phyloP scores from a whole-genome alignment of 2,329 filamentous ascomycete genomes.

The Ophiostoma sp. region DNA sequence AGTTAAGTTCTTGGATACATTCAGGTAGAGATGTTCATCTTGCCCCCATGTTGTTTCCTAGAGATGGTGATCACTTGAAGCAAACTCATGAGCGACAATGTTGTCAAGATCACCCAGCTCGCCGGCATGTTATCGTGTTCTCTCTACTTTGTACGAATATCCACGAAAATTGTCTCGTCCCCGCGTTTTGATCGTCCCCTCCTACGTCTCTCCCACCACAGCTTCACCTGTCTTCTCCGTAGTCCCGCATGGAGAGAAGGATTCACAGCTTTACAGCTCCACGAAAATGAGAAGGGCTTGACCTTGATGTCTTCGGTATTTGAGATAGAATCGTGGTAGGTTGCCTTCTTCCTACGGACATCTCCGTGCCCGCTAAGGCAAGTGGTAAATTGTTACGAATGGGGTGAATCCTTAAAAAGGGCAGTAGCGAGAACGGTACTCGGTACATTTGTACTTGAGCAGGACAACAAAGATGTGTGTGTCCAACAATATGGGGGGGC shows the following conservation, averaged over 20 bases:
- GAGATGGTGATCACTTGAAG: neutral
- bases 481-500: neutral
- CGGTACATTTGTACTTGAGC: neutral
- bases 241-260: neutral
- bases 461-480: neutral
- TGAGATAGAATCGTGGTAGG: neutral
- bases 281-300: neutral
- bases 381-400: neutral
- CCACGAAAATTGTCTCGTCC: neutral
- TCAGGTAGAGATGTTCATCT: neutral
- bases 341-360: constrained; percentile 10
- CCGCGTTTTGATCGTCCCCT: neutral
- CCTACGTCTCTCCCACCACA: neutral
- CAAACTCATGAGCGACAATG: neutral
- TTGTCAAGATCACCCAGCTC: neutral
- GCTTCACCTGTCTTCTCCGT: neutral
- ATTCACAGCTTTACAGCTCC: no score
- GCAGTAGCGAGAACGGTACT: neutral
- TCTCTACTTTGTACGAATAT: neutral
- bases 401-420: neutral
- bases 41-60: neutral
- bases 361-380: neutral
- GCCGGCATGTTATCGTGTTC: neutral
- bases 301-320: neutral
- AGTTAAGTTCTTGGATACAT: neutral